A percentile compares a stretch with the other conserved stretches of the same genome.
Conservation (phyloP, 2,329 filamentous ascomycete genomes). For the Colletotrichum sp. region DNA sequence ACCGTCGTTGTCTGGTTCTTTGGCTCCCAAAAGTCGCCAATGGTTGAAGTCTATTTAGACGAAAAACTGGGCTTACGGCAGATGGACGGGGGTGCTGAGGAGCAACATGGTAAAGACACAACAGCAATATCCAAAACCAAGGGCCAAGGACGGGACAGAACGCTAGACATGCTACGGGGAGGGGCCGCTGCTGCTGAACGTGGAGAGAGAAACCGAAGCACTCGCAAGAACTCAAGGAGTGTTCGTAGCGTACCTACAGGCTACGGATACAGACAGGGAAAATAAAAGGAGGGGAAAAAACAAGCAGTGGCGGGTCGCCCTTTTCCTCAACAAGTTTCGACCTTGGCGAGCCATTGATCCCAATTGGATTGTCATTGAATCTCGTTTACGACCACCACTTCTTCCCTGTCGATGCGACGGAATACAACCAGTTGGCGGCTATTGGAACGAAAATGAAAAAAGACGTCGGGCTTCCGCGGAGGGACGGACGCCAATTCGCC, state of each 20-base stretch:
- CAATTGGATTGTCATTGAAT: neutral
- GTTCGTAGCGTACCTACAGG: neutral
- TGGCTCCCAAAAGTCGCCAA: neutral
- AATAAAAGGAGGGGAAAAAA: neutral
- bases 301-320: neutral
- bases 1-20: neutral
- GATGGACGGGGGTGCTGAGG: neutral
- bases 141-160: neutral
- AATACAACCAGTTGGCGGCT: neutral
- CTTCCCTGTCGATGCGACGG: neutral
- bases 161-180: neutral
- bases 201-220: neutral
- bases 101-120: neutral
- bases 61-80: neutral
- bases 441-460: neutral
- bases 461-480: neutral
- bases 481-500: neutral
- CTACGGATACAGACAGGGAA: neutral
- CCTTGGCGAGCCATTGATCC: neutral
- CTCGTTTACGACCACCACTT: neutral
- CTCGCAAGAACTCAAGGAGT: neutral
- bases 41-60: neutral
- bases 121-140: neutral
- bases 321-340: slow-evolving; percentile 19
- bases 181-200: neutral